Evolutionary conservation across 2,329 filamentous ascomycete species (phyloP), one percentile per base, ranked within the genome.

Genomic region (Colletotrichum cuscutae): DNA sequence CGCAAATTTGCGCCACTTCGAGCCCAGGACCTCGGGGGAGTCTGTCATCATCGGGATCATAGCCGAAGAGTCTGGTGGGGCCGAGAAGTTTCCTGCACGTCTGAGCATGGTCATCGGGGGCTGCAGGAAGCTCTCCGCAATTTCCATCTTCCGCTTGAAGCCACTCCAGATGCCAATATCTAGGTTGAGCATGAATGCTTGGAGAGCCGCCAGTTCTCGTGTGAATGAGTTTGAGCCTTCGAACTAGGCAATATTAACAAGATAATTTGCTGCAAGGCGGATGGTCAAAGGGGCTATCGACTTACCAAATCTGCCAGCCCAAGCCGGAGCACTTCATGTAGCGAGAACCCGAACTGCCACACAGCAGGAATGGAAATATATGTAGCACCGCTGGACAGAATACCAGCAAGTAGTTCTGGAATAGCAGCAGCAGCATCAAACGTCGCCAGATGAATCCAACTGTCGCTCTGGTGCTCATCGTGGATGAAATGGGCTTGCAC

Each of bases 321-420:
- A n/a, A 79, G 62, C 5, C 82, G 77, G 11, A 83, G 76, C 30
- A 81, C 81, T 66, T 85, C 84, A 28, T 84, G 78, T 30, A 85
- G 75, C 1, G 84, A 83, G 74, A 81, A 84, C 0, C 84, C 84
- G 24, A 85, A 76, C 6, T 82, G 84, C 11, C 81, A 76, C 4
- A 85, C 75, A 0, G 82, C 79, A 13, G 81, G 80, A 2, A 83
- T 78, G 0, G 79, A 77, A 1, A 83, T 84, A 12, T 81, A 66
- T 0, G 82, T 80, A 0, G 84, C 84, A 2, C 81, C 83, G 12
- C 79, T 78, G 1, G 83, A 79, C 6, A 81, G 78, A 68, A 85
- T 77, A 1, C 78, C 80, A 5, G 80, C 79, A 2, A 85, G 77
- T 2, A 84, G 76, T 62, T 83, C 83, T 0, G 83, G 79, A 8